Evolutionary conservation across 306 rosid species (phyloP).

Genomic region (Psophocarpus tetragonolobus): DNA sequence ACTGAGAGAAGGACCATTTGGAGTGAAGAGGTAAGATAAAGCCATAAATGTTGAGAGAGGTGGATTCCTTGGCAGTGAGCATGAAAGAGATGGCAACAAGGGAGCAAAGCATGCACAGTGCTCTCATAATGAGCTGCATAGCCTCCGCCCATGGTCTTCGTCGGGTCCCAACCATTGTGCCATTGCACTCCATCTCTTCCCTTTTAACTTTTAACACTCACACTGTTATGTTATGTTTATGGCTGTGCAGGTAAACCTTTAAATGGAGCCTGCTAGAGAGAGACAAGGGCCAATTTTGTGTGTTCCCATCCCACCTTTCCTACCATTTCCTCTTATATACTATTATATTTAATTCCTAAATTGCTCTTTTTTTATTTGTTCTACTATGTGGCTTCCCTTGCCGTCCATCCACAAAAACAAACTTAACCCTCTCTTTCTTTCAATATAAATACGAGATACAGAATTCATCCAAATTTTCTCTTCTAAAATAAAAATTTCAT

Average conservation of each 20-base stretch:
- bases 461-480: too few relatives aligned
- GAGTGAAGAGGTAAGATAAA: conserved; percentile 66
- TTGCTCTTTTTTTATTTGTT: too few relatives aligned
- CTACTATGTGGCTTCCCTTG: too few relatives aligned
- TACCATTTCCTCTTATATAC: background rate
- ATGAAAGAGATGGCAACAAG: conserved; percentile 56
- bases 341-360: background rate
- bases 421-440: too few relatives aligned
- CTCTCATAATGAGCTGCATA: conserved; percentile 52
- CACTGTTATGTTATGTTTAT: background rate
- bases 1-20: conserved; percentile 78
- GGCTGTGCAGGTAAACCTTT: background rate
- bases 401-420: too few relatives aligned
- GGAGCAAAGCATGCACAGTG: conserved; percentile 54
- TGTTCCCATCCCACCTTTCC: background rate
- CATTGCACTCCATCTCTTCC: conserved; percentile 47
- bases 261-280: background rate
- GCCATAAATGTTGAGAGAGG: conserved; percentile 59
- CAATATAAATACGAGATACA: too few relatives aligned
- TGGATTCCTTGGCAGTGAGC: conserved; percentile 73
- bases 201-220: background rate
- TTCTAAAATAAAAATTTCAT: too few relatives aligned
- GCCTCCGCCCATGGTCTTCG: conserved; percentile 47
- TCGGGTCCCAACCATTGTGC: conserved; percentile 25
- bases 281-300: background rate